These are phyloP conservation scores for Trichomonascaceae sp. DNA, from an alignment of 1,139 yeast genomes.

Conservation along the genomic window DNA sequence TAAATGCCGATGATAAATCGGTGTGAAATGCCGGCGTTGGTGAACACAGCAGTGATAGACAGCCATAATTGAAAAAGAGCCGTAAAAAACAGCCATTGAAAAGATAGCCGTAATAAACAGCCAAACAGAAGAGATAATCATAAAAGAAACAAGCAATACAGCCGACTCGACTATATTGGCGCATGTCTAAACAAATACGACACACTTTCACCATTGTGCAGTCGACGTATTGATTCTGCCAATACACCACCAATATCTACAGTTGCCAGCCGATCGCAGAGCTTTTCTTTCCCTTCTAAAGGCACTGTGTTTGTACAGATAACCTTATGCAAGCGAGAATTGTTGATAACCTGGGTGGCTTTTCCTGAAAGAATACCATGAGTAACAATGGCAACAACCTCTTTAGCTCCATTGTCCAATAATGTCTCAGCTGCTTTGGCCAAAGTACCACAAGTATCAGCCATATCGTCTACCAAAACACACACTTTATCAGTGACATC, in stretches of 20 bases:
- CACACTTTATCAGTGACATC: slow-evolving; percentile 86
- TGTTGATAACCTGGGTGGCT: slow-evolving; percentile 78
- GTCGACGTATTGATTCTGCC: slow-evolving; percentile 92
- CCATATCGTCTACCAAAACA: slow-evolving; percentile 94
- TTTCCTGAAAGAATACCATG: slow-evolving; percentile 90
- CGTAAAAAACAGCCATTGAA: too few relatives aligned
- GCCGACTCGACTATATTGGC: slow-evolving; percentile 22
- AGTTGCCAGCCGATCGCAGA: slow-evolving; percentile 70
- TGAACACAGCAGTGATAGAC: not conserved
- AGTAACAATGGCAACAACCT: slow-evolving; percentile 91
- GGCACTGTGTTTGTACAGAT: slow-evolving; percentile 97
- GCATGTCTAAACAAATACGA: slow-evolving; percentile 76
- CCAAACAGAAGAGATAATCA: too few relatives aligned
- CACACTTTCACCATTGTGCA: slow-evolving; percentile 93
- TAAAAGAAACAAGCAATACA: not conserved
- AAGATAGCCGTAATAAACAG: too few relatives aligned
- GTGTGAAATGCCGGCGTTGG: too few relatives aligned
- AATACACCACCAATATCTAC: slow-evolving; percentile 84
- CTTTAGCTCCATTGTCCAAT: slow-evolving; percentile 69
- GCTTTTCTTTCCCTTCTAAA: slow-evolving; percentile 62
- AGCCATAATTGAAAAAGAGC: not conserved
- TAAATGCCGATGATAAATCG: too few relatives aligned
- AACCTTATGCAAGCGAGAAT: slow-evolving; percentile 67
- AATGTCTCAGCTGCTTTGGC: slow-evolving; percentile 93
- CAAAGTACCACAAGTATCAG: slow-evolving; percentile 96